These are phyloP conservation scores for Primulina tabacum DNA, from an alignment of 257 asterid genomes.

Conservation along the genomic window DNA sequence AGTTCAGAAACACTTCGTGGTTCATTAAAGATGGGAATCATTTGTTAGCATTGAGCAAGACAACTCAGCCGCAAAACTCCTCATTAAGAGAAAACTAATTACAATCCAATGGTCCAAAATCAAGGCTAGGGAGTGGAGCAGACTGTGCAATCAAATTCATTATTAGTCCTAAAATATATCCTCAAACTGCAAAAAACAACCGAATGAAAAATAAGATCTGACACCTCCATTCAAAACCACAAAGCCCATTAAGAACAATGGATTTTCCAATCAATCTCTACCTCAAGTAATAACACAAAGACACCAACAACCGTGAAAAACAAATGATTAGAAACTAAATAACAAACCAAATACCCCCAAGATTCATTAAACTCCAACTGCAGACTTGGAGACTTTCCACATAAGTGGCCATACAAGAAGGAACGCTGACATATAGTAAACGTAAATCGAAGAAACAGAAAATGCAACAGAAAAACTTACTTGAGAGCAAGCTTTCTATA, in stretches of 20 bases:
- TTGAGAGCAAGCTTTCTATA: slow-evolving; percentile 97
- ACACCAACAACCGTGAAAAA: slow-evolving; percentile 1
- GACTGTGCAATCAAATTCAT: not conserved
- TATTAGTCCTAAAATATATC: not conserved
- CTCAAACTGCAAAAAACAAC: not conserved
- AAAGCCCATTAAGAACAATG: not conserved
- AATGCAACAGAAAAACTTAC: slow-evolving; percentile 37
- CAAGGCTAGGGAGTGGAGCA: not conserved
- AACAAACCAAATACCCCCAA: slow-evolving; percentile 5
- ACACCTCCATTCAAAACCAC: slow-evolving; percentile 8
- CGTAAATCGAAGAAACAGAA: not conserved
- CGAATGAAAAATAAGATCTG: not conserved
- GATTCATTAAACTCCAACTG: slow-evolving; percentile 9
- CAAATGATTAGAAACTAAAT: not conserved
- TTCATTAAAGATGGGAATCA: not conserved
- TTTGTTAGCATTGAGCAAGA: not conserved
- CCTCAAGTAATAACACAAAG: slow-evolving; percentile 8
- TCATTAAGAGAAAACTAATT: slow-evolving; percentile 4
- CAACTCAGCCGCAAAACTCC: slow-evolving; percentile 7
- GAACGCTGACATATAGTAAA: not conserved
- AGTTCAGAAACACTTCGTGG: not conserved
- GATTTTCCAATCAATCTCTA: not conserved
- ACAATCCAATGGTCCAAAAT: slow-evolving; percentile 1
- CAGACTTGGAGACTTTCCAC: not conserved
- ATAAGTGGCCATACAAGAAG: not conserved